Evolutionary conservation across 345 rosid species (phyloP).

Genomic region (Punica granatum): DNA sequence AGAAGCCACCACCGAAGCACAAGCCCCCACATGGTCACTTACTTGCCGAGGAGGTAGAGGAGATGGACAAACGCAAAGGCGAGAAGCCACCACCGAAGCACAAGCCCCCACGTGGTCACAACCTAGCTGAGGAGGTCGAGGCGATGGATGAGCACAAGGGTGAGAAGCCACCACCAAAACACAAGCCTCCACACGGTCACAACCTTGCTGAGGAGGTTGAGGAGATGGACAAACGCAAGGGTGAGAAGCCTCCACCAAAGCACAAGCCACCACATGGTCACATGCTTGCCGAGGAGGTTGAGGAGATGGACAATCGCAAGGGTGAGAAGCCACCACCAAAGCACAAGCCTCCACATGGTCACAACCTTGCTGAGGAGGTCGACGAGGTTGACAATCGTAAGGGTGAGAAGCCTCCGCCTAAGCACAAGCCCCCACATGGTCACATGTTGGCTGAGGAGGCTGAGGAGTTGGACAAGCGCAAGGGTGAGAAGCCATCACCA

Average conservation of each 20-base stretch:
- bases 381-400: constrained; percentile 6
- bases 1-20: constrained; percentile 9
- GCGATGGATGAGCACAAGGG: not conserved
- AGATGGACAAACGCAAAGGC: constrained; percentile 12
- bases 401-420: not conserved
- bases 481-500: constrained; percentile 12
- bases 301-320: constrained; percentile 8
- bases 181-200: not conserved
- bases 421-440: not conserved
- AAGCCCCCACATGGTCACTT: not conserved
- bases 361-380: constrained; percentile 9
- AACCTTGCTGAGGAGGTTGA: not conserved
- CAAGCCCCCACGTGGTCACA: not conserved
- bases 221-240: constrained; percentile 12
- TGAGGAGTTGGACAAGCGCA: not conserved
- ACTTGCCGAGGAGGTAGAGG: not conserved
- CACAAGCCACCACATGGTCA: constrained; percentile 14
- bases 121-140: not conserved
- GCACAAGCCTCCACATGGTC: constrained; percentile 17
- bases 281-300: constrained; percentile 4
- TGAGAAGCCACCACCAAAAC: constrained; percentile 5
- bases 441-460: not conserved
- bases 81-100: constrained; percentile 7
- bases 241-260: constrained; percentile 2
- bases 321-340: constrained; percentile 20